Percentiles rank a stretch among this genome's conserved stretches.
phyloP scores from a whole-genome alignment of 2,329 filamentous ascomycete genomes.

The Diplodia mutila region DNA sequence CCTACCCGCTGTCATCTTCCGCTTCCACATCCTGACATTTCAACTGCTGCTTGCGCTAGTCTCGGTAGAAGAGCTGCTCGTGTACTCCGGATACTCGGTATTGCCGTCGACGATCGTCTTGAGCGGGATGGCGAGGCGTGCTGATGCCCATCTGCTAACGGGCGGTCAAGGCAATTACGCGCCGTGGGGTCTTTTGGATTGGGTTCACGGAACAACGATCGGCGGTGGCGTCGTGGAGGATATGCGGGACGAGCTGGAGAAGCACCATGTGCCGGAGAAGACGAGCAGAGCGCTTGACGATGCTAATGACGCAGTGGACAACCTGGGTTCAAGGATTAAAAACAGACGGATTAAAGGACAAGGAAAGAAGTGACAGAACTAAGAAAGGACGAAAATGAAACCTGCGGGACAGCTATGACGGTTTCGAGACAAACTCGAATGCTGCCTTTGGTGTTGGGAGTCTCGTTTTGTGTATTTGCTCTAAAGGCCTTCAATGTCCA shows the following conservation, averaged over 20 bases:
- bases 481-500: conserved; percentile 25
- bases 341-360: conserved; percentile 33
- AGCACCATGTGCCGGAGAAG: conserved; percentile 55
- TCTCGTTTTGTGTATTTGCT: conserved; percentile 24
- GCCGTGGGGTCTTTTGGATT: conserved; percentile 61
- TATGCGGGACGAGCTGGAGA: conserved; percentile 59
- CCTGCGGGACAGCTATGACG: background rate
- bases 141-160: conserved; percentile 62
- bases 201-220: conserved; percentile 42
- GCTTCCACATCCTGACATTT: conserved; percentile 74
- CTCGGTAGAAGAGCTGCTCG: conserved; percentile 68
- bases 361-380: conserved; percentile 20
- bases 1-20: conserved; percentile 65
- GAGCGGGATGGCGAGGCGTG: conserved; percentile 59
- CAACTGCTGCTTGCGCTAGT: conserved; percentile 65
- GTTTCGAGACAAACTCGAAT: background rate
- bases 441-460: conserved; percentile 14
- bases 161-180: conserved; percentile 64
- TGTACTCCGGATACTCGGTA: conserved; percentile 69
- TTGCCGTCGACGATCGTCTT: conserved; percentile 60
- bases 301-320: conserved; percentile 37
- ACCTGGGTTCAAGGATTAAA: conserved; percentile 32
- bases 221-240: conserved; percentile 63
- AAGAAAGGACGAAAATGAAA: conserved; percentile 5
- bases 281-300: conserved; percentile 37